Conservation (phyloP, 2,329 filamentous ascomycete genomes). For the Aureobasidium sp. region DNA sequence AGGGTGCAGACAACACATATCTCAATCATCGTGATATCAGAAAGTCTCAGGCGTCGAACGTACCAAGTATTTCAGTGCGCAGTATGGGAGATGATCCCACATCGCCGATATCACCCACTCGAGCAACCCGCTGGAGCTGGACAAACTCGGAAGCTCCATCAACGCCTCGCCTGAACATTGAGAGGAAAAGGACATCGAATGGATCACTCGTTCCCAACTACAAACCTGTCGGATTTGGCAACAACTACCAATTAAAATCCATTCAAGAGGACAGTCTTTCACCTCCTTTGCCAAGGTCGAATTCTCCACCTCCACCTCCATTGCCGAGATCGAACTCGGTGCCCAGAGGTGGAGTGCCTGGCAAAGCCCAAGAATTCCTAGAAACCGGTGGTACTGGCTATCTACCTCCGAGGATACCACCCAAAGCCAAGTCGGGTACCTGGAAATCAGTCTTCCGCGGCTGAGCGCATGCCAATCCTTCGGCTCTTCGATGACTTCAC, state of each 20-base stretch:
- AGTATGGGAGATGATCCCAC: conserved; percentile 7
- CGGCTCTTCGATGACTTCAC: background rate
- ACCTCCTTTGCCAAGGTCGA: background rate
- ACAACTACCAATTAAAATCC: background rate
- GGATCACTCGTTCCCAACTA: conserved; percentile 6
- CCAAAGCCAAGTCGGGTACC: background rate
- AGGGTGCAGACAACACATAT: background rate
- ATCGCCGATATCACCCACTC: background rate
- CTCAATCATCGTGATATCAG: background rate
- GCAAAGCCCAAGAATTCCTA: conserved; percentile 4
- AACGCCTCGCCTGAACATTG: conserved; percentile 22
- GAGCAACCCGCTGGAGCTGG: conserved; percentile 23
- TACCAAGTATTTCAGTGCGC: conserved; percentile 7
- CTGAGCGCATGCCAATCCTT: background rate
- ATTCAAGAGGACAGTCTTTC: conserved; percentile 9
- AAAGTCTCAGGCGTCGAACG: conserved; percentile 1
- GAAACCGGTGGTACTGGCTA: conserved; percentile 8
- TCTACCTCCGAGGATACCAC: conserved; percentile 1
- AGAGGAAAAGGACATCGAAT: conserved; percentile 2
- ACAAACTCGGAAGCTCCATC: conserved; percentile 25
- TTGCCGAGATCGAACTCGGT: background rate
- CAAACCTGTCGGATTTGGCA: conserved; percentile 8
- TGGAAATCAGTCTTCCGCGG: conserved; percentile 5
- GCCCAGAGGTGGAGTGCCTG: background rate
- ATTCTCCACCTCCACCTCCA: background rate